phyloP scores from a whole-genome alignment of 306 rosid genomes.

The Pueraria montana region DNA sequence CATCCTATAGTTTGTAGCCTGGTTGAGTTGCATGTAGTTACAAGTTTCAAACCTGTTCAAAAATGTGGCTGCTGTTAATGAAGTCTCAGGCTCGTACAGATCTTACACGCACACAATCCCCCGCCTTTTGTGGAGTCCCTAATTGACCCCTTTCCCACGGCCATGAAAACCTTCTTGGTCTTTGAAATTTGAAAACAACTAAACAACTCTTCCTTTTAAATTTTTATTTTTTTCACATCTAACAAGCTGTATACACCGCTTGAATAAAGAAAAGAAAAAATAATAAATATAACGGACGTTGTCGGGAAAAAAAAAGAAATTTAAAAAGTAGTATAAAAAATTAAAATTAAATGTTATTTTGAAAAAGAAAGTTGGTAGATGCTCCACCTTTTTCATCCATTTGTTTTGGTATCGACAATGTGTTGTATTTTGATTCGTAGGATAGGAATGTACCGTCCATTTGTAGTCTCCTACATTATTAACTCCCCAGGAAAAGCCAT shows the following conservation, averaged over 20 bases:
- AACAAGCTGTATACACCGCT: not conserved
- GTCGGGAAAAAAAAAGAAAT: not conserved
- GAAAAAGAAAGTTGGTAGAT: not conserved
- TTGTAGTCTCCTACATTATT: slow-evolving; percentile 18
- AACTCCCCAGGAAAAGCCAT: not conserved
- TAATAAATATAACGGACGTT: too few species aligned
- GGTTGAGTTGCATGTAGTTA: slow-evolving; percentile 47
- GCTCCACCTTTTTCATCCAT: slow-evolving; percentile 27
- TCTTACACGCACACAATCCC: slow-evolving; percentile 48
- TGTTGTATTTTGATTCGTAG: slow-evolving; percentile 11
- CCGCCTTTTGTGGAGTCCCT: slow-evolving; percentile 60
- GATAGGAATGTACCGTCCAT: slow-evolving; percentile 12
- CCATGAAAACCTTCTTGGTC: not conserved
- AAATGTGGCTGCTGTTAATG: slow-evolving; percentile 39
- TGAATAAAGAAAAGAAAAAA: too few species aligned
- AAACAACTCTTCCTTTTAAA: not conserved
- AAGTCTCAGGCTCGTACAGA: slow-evolving; percentile 35
- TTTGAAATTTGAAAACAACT: slow-evolving; percentile 17
- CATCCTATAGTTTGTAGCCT: slow-evolving; percentile 50
- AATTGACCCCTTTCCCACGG: slow-evolving; percentile 39
- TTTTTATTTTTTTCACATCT: not conserved
- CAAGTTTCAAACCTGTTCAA: slow-evolving; percentile 60
- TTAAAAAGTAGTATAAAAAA: not conserved
- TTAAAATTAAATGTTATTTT: not conserved
- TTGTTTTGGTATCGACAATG: slow-evolving; percentile 7